Base-by-base conservation (phyloP, 2,329 filamentous ascomycete genomes). In the Colletotrichum aenigma region DNA sequence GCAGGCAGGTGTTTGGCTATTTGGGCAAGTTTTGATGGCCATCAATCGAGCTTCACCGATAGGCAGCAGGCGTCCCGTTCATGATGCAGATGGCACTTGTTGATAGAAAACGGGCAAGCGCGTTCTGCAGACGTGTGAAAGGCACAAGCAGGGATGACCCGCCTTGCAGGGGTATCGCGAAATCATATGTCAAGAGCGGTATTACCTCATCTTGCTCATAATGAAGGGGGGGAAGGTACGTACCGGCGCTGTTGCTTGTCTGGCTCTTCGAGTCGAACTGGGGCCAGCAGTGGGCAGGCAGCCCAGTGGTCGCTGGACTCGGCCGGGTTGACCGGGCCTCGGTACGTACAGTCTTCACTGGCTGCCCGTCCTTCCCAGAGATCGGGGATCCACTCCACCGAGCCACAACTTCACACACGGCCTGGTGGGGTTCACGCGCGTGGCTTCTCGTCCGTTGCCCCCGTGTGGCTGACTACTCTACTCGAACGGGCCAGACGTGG, bases 81-180 rank as follows among this genome's bases (percentile, higher is more conserved):
- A 48, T 73, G 72, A 67, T 75, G 68, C 72, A 72, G 28, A n/a
- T 15, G 13, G 26, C 30, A 36, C 55, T 34, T 55, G 48, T 64
- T 75, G 56, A 28, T 52, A 26, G 58, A 38, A 72, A 72, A 48
- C 26, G 73, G 70, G 21, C 38, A 75, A 73, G 70, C 73, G 73
- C 73, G 73, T 75, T 73, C 28, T 61, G 24, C 28, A 26, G 32
- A 65, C 72, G 61, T 71, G 30, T 56, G 43, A 28, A 48, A 71
- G 36, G 70, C 64, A 75, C 56, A 48, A 75, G 74, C 74, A 75
- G 65, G 74, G 74, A 74, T 76, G 64, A 52, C 64, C 74, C 74
- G 26, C 66, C 58, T 55, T 32, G 26, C 32, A 28, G 38, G 38
- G 60, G 66, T 70, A 52, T 48, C 74, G 71, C 74, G 74, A 75